phyloP scores from a whole-genome alignment of 257 asterid genomes.

The Osmanthus fragrans region DNA sequence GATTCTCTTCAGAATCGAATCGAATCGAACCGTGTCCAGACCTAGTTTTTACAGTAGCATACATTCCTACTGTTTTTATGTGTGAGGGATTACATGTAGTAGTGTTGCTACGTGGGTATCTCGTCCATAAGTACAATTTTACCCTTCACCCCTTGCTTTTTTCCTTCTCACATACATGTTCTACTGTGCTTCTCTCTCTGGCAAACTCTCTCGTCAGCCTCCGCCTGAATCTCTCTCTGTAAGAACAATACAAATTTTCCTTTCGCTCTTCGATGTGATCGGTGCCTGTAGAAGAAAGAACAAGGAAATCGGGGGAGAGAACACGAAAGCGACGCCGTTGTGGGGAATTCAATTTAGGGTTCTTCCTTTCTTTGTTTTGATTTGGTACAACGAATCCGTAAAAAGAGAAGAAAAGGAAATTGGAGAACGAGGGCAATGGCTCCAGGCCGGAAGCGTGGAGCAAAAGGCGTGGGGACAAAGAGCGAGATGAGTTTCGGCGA shows the following conservation, averaged over 20 bases:
- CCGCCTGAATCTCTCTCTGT: not conserved
- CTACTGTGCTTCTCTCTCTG: not conserved
- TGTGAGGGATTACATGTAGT: no score
- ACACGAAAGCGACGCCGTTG: not conserved
- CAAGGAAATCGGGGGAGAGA: not conserved
- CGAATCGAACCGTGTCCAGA: no score
- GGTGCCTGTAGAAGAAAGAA: not conserved
- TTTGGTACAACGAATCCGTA: not conserved
- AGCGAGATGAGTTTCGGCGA: slow-evolving; percentile 72
- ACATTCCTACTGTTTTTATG: no score
- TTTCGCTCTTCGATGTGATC: not conserved
- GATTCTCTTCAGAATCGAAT: no score
- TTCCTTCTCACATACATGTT: not conserved
- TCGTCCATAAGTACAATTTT: not conserved
- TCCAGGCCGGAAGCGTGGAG: slow-evolving; percentile 77
- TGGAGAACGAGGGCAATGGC: slow-evolving; percentile 48
- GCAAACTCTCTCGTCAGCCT: not conserved
- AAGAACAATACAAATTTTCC: not conserved
- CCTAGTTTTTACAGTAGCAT: no score
- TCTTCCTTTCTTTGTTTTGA: not conserved
- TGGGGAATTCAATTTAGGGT: not conserved
- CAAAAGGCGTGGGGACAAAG: slow-evolving; percentile 53
- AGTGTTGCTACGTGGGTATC: not conserved
- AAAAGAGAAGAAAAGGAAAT: slow-evolving; percentile 12
- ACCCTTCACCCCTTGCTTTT: not conserved